Evolutionary conservation across 1,284 basidiomycete species (phyloP).

Genomic region (Rhodofomes roseus): DNA sequence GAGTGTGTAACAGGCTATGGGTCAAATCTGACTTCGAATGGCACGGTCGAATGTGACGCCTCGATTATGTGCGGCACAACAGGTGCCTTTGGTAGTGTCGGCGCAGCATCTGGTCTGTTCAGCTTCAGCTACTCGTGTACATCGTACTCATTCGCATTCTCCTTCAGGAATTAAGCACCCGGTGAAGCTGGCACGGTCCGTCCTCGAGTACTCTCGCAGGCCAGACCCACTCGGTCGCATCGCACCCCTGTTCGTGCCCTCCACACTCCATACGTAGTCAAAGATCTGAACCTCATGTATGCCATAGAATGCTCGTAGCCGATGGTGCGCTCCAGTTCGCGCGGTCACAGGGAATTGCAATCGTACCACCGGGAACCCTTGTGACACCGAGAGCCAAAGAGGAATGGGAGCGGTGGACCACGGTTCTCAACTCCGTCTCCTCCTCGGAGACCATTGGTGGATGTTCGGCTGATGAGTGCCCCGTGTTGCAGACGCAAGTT

Average conservation of each 20-base stretch:
- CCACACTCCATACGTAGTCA: not conserved
- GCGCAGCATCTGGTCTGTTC: constrained; percentile 57
- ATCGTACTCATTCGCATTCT: not conserved
- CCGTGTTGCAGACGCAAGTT: not conserved
- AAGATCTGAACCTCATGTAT: constrained; percentile 19
- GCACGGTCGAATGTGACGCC: constrained; percentile 75
- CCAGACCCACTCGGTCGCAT: constrained; percentile 58
- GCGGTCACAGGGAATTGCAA: constrained; percentile 21
- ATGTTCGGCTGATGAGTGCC: not conserved
- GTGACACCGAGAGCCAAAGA: constrained; percentile 43
- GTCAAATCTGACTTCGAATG: constrained; percentile 67
- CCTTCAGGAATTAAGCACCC: constrained; percentile 63
- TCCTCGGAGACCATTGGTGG: not conserved
- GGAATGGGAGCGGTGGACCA: constrained; percentile 64
- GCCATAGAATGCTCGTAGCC: constrained; percentile 42
- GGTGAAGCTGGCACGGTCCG: constrained; percentile 48
- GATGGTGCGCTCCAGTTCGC: constrained; percentile 54
- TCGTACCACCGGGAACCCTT: constrained; percentile 41
- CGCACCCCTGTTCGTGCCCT: constrained; percentile 51
- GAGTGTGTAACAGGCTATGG: constrained; percentile 50
- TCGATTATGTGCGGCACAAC: constrained; percentile 58
- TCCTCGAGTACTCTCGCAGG: constrained; percentile 50
- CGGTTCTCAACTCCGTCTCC: not conserved
- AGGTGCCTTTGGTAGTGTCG: constrained; percentile 62
- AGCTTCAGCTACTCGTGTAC: not conserved